A percentile compares a stretch with the other conserved stretches of the same genome.
Evolutionary conservation across 73 alveolate species (phyloP).

Genomic region (Symbiodinium natans): DNA sequence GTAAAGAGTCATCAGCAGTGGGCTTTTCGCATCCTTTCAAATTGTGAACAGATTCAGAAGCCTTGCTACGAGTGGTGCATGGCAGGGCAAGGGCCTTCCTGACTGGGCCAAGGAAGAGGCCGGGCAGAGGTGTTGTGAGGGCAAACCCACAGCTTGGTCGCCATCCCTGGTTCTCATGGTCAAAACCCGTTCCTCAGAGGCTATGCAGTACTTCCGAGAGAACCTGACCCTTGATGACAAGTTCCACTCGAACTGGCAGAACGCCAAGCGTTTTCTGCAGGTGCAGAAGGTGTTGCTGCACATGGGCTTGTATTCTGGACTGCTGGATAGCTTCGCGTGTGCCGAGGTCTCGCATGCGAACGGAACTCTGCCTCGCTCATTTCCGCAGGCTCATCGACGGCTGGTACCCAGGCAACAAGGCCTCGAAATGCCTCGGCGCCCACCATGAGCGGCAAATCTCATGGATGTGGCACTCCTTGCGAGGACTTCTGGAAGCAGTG

Average conservation of each 20-base stretch:
- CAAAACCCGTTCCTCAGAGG: not conserved
- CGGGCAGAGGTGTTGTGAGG: not conserved
- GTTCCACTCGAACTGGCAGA: conserved; percentile 38
- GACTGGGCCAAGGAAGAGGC: conserved; percentile 63
- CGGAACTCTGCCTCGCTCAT: conserved; percentile 61
- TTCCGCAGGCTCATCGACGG: conserved; percentile 59
- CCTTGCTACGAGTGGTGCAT: too few species aligned
- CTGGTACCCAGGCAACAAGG: conserved; percentile 82
- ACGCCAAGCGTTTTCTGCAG: not conserved
- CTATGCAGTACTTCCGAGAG: conserved; percentile 40
- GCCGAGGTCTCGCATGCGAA: conserved; percentile 17
- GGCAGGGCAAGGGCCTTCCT: conserved; percentile 6
- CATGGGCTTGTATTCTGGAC: too few species aligned
- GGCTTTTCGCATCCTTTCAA: too few species aligned
- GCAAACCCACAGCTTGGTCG: not conserved
- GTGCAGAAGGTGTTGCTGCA: too few species aligned
- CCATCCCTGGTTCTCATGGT: not conserved
- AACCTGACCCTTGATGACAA: conserved; percentile 51
- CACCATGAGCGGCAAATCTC: not conserved
- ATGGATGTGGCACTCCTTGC: not conserved
- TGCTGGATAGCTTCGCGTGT: not conserved
- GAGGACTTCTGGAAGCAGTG: conserved; percentile 86
- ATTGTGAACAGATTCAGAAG: too few species aligned
- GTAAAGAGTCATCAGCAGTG: too few species aligned
- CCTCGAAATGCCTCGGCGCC: not conserved